A percentile compares a stretch with the other conserved stretches of the same genome.
Conservation (phyloP, 2,329 filamentous ascomycete genomes). For the Nigrospora osmanthi region DNA sequence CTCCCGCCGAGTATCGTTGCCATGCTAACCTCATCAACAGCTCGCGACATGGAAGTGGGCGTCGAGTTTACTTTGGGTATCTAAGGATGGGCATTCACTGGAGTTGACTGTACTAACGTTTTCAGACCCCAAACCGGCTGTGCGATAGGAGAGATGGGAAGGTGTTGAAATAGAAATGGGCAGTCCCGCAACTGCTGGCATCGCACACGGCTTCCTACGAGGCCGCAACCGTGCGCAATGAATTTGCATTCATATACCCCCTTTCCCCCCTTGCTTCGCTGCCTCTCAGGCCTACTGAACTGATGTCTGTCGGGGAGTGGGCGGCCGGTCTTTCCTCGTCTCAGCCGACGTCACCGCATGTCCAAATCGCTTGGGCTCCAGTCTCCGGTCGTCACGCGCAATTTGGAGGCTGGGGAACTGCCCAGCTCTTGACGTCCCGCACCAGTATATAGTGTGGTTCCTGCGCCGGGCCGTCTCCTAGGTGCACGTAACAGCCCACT, state of each 20-base stretch:
- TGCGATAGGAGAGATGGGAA: constrained; percentile 3
- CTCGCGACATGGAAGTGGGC: constrained; percentile 93
- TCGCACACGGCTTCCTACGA: constrained; percentile 1
- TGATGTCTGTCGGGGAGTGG: too few species aligned
- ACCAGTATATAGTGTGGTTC: background rate
- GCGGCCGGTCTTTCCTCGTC: too few species aligned
- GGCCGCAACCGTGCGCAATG: constrained; percentile 2
- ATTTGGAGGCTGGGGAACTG: background rate
- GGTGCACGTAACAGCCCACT: too few species aligned
- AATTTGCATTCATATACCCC: background rate
- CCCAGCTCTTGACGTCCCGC: background rate
- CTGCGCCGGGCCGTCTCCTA: background rate
- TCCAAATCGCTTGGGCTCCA: too few species aligned
- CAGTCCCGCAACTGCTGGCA: constrained; percentile 3
- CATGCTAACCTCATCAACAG: constrained; percentile 32
- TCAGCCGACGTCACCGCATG: background rate
- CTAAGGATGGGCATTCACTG: constrained; percentile 41
- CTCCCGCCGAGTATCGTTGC: background rate
- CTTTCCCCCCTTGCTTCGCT: too few species aligned
- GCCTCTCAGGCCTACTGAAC: too few species aligned
- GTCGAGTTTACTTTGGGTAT: constrained; percentile 94
- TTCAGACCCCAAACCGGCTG: constrained; percentile 11
- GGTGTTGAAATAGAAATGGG: constrained; percentile 6
- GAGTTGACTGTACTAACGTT: constrained; percentile 24
- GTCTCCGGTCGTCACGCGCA: too few species aligned